Base-by-base conservation (phyloP, 2,329 filamentous ascomycete genomes). In the Lithohypha guttulata region DNA sequence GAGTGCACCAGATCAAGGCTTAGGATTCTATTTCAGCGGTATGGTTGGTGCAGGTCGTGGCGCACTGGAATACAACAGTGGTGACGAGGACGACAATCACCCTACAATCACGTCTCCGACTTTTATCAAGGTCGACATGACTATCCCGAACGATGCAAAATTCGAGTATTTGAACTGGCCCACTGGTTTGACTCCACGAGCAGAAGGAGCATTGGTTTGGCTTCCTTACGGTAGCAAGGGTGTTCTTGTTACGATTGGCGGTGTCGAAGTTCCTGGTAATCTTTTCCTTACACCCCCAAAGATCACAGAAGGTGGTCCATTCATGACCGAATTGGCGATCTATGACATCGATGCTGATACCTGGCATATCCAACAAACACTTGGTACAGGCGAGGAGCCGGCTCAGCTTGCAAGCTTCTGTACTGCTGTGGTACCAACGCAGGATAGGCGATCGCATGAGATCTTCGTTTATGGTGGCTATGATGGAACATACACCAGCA, bases 11-110 rank as follows among this genome's bases (percentile, higher is more conserved):
- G 82, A 78, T 0, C 80, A 84, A 55, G 78, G 82, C 46, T 68
- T 76, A 48, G 78, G 77, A 0, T 84, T 75, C 63, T 84, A 84
- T 49, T 81, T 84, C 47, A 73, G 75, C 1, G 81, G 81, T 0
- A 60, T 79, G 55, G 69, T 63, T 10, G 67, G 73, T 0, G 55
- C 63, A 0, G 56, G 58, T 9, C 67, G 61, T 50, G 75, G 73
- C 0, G 58, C 64, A 0, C 69, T 82, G n/a, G 29, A 66, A 63
- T 41, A 14, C 44, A 44, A 34, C 44, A 48, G 51, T 53, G 7
- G 37, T 53, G 5, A 37, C 42, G 1, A 10, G n/a, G 4, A 62
- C 15, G 7, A 4, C 31, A 11, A 29, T 17, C 33, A 34, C 6
- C 33, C 38, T 9, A 50, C 45, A 26, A 29, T 42, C 18, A 57